A percentile compares a stretch with the other conserved stretches of the same genome.
Conservation (phyloP, 208 protist species). For the Naegleria fowleri region DNA sequence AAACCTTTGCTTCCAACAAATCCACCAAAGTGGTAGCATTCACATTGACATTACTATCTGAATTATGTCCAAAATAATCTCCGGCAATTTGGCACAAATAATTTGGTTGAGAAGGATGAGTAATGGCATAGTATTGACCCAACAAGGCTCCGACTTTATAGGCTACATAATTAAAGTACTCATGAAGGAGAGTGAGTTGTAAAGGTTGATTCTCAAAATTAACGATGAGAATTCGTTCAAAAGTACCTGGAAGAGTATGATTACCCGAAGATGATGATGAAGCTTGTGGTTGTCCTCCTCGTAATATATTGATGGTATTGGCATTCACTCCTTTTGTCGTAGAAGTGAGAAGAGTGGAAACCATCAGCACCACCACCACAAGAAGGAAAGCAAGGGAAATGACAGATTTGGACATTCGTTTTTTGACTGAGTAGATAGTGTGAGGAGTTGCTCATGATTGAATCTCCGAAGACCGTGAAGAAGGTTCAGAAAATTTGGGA, state of each 20-base stretch:
- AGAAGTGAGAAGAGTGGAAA: too few relatives aligned
- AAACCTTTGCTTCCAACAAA: constrained; percentile 26
- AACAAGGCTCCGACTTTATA: background rate
- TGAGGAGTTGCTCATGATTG: too few relatives aligned
- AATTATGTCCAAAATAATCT: background rate
- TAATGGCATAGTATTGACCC: constrained; percentile 10
- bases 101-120: constrained; percentile 31
- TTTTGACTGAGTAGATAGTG: too few relatives aligned
- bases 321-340: too few relatives aligned
- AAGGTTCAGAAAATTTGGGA: too few relatives aligned
- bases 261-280: background rate
- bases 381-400: too few relatives aligned
- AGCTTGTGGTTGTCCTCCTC: background rate
- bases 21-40: constrained; percentile 14
- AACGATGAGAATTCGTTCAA: constrained; percentile 28
- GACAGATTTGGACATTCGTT: too few relatives aligned
- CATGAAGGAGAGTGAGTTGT: background rate
- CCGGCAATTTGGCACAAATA: constrained; percentile 2
- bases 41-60: background rate
- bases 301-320: background rate
- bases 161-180: background rate
- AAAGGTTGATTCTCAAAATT: constrained; percentile 19
- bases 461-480: too few relatives aligned
- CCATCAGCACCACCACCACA: too few relatives aligned
- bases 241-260: background rate